Evolutionary conservation across 441 rosid species (phyloP).

Genomic region (Erysimum pusillum): DNA sequence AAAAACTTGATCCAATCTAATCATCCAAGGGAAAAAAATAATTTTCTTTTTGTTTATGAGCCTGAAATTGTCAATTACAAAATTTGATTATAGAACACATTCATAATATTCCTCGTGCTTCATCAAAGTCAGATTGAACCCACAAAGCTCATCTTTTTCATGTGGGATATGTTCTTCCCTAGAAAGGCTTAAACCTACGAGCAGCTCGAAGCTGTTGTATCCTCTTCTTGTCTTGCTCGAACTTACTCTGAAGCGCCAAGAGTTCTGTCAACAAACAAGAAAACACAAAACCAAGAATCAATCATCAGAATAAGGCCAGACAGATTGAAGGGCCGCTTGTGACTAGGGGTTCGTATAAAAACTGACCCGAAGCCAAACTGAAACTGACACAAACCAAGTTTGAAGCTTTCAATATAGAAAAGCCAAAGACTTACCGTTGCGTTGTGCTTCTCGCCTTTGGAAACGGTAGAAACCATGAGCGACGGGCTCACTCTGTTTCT

Average conservation of each 20-base stretch:
- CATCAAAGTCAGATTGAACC: background rate
- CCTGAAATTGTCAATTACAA: slow-evolving; percentile 34
- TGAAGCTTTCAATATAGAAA: slow-evolving; percentile 6
- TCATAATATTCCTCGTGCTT: slow-evolving; percentile 3
- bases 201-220: slow-evolving; percentile 53
- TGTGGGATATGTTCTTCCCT: background rate
- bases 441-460: slow-evolving; percentile 86
- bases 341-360: background rate
- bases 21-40: background rate
- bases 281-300: slow-evolving; percentile 27
- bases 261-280: slow-evolving; percentile 44
- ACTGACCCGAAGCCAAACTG: background rate
- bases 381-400: slow-evolving; percentile 5
- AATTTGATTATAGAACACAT: slow-evolving; percentile 24
- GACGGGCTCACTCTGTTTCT: slow-evolving; percentile 70
- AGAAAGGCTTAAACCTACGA: slow-evolving; percentile 51
- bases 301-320: slow-evolving; percentile 20
- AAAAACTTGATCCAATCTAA: slow-evolving; percentile 18
- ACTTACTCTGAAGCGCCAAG: slow-evolving; percentile 50
- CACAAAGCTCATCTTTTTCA: background rate
- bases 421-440: slow-evolving; percentile 62
- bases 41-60: background rate
- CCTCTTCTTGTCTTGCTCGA: slow-evolving; percentile 51
- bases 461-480: slow-evolving; percentile 88
- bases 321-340: background rate